Conservation (phyloP, 192 early-diverging fungal species). For the Coemansia sp. region DNA sequence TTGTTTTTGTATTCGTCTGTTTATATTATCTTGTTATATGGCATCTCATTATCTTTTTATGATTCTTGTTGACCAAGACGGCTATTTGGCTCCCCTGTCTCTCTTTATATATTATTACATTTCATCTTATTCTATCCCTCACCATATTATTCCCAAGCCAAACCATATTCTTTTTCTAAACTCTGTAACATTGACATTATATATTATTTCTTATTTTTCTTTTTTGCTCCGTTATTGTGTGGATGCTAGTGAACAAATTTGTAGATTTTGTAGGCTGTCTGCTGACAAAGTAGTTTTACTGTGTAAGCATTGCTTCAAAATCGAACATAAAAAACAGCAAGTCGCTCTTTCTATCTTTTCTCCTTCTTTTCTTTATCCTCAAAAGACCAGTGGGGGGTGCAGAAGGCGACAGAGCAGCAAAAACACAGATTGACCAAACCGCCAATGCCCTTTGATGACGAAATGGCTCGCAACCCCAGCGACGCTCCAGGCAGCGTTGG, state of each 20-base stretch:
- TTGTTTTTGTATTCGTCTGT: neutral
- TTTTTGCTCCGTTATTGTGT: neutral
- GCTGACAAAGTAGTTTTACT: slow-evolving; percentile 2
- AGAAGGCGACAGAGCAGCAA: neutral
- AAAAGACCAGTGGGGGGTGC: neutral
- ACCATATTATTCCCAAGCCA: neutral
- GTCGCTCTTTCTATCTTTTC: neutral
- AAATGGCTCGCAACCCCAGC: slow-evolving; percentile 26
- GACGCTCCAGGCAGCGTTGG: slow-evolving; percentile 3
- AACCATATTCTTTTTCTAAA: neutral
- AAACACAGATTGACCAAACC: neutral
- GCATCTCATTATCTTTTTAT: neutral
- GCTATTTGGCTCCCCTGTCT: neutral
- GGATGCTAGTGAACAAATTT: neutral
- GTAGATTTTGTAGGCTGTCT: slow-evolving; percentile 10
- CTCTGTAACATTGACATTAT: slow-evolving; percentile 1
- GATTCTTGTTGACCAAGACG: neutral
- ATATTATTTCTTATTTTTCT: neutral
- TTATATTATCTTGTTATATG: neutral
- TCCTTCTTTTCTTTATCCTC: neutral
- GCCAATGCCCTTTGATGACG: slow-evolving; percentile 51
- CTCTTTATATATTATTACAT: slow-evolving; percentile 9
- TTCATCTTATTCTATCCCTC: neutral
- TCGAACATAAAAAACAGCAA: neutral
- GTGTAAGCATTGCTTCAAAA: slow-evolving; percentile 9